These are phyloP conservation scores for Cetradonia linearis DNA, from an alignment of 495 filamentous ascomycete species.

Conservation along the genomic window DNA sequence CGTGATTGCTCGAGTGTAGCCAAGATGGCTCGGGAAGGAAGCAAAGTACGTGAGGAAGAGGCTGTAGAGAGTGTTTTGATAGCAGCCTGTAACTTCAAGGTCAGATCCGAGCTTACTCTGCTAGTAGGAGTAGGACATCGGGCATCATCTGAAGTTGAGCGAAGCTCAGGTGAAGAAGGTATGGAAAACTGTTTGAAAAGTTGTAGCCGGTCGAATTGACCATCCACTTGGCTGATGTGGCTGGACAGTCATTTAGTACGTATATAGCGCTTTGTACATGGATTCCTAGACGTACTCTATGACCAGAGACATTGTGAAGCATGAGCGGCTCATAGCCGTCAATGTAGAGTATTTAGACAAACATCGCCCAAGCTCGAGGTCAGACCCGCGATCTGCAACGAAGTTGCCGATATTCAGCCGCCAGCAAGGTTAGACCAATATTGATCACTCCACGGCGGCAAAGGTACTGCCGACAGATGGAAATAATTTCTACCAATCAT, in stretches of 20 bases:
- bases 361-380: not conserved
- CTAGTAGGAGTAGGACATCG: slow-evolving; percentile 6
- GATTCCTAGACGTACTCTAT: slow-evolving; percentile 45
- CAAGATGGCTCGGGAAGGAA: slow-evolving; percentile 44
- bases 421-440: not conserved
- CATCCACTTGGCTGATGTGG: slow-evolving; percentile 68
- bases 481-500: not conserved
- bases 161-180: slow-evolving; percentile 22
- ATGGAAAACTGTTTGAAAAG: slow-evolving; percentile 28
- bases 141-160: slow-evolving; percentile 18
- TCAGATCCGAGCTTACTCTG: not conserved
- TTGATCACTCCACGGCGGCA: slow-evolving; percentile 2
- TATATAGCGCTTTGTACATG: not conserved
- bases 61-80: slow-evolving; percentile 59
- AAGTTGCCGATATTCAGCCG: not conserved
- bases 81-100: slow-evolving; percentile 45
- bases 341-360: not conserved
- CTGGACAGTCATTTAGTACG: slow-evolving; percentile 35
- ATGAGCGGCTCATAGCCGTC: slow-evolving; percentile 1
- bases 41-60: slow-evolving; percentile 43
- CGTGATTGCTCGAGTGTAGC: slow-evolving; percentile 50
- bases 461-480: not conserved
- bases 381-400: too few species aligned
- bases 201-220: slow-evolving; percentile 67
- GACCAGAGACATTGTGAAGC: slow-evolving; percentile 51